Percentiles rank a stretch among this genome's conserved stretches.
Conservation (phyloP, 2,329 filamentous ascomycete genomes). For the Dactylellina haptotyla region DNA sequence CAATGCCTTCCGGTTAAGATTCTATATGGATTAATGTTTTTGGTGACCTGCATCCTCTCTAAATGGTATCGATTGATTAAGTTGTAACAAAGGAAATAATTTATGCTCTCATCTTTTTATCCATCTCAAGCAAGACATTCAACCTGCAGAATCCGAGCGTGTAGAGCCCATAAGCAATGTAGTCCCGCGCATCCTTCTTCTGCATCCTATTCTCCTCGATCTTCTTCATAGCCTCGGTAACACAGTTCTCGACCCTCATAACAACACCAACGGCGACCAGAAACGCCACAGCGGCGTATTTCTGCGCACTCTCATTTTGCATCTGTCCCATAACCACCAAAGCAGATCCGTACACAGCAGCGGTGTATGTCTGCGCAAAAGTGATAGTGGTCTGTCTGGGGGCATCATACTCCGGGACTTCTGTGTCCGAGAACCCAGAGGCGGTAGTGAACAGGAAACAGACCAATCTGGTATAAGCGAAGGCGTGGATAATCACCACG, state of each 20-base stretch:
- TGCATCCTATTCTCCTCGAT: neutral
- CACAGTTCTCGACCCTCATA: conserved; percentile 22
- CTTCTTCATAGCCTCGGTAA: neutral
- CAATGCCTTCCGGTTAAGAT: too few species aligned
- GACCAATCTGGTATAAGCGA: conserved; percentile 34
- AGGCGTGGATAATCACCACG: conserved; percentile 34
- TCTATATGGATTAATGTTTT: too few species aligned
- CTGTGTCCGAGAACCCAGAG: conserved; percentile 9
- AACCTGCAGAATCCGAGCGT: conserved; percentile 17
- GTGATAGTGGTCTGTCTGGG: neutral
- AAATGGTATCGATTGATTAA: neutral
- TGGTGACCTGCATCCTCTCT: too few species aligned
- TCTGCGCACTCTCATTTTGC: neutral
- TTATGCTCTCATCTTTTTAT: neutral
- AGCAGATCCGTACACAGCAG: conserved; percentile 33
- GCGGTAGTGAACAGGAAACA: conserved; percentile 31
- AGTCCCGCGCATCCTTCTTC: conserved; percentile 5
- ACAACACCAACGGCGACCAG: conserved; percentile 3
- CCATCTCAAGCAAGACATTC: conserved; percentile 17
- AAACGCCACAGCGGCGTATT: conserved; percentile 14
- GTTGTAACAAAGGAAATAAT: neutral
- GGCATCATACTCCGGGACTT: conserved; percentile 15
- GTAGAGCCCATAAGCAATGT: conserved; percentile 14
- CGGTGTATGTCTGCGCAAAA: conserved; percentile 31
- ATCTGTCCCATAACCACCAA: conserved; percentile 31